Evolutionary conservation across 1,284 basidiomycete species (phyloP), one percentile per base, ranked within the genome.

Genomic region (Trametes pubescens): DNA sequence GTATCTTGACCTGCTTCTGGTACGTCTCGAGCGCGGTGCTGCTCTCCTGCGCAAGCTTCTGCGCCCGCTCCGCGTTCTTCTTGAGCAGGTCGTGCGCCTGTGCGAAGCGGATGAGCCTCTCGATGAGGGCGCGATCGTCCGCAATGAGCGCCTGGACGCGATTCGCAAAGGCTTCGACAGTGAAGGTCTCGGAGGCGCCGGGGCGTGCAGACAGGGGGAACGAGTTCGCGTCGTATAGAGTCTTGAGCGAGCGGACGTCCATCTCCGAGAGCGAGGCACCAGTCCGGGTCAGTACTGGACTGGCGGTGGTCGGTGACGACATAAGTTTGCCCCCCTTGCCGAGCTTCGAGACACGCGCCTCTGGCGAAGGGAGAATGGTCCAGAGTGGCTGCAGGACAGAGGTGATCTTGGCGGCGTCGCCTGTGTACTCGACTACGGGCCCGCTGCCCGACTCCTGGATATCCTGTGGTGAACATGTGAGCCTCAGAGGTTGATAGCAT

Each of bases 41-140:
- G 51, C 90, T 91, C 62, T 95, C 94, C 74, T 90, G 87, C 1
- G 93, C 94, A 26, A 97, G 83, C 76, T 93, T 94, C 80, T 95
- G 92, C 13, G 94, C 94, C 54, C 93, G 84, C 70, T 93, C 91
- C 21, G 94, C 94, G 74, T 96, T 96, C 78, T 90, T 91, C 84
- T 94, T 95, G 67, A 95, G 82, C 67, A 95, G 73, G 70, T 96
- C 94, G 68, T 95, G 91, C 57, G 94, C 93, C 75, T 93, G 88
- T 1, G 92, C 93, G 70, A 94, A 92, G 32, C 93, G 86, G 58
- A 94, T 80, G 55, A 95, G 79, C 51, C 94, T 85, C 75, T 94
- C 93, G 68, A 95, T 91, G 66, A 97, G 77, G 14, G 91, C 82
- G 22, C 88, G 86, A 70, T 95, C 94, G 76, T 96, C 95, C 49